Conservation (phyloP, 2,329 filamentous ascomycete genomes). For the Colletotrichum magnum region DNA sequence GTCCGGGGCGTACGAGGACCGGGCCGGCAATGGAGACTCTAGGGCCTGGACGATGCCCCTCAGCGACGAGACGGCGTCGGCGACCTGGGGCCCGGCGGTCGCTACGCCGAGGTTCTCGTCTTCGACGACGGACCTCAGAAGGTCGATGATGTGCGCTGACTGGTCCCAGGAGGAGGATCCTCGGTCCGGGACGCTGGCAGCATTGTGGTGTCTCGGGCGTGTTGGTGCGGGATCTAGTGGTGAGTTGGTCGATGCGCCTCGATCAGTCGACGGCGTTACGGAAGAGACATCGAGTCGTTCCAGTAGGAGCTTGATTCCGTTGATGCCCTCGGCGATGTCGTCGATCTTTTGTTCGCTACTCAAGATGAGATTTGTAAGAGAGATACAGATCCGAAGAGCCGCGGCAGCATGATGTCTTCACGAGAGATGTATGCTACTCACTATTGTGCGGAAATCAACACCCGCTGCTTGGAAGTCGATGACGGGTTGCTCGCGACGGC, state of each 20-base stretch:
- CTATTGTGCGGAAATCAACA: conserved; percentile 55
- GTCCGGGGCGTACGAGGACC: no score
- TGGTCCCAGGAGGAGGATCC: conserved; percentile 46
- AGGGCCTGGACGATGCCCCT: neutral
- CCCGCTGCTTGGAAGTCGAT: conserved; percentile 49
- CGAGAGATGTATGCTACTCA: conserved; percentile 39
- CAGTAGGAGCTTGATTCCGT: neutral
- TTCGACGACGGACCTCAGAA: conserved; percentile 45
- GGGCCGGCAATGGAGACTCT: neutral
- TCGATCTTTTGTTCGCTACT: conserved; percentile 9
- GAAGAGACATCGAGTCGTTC: neutral
- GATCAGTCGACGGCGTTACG: neutral
- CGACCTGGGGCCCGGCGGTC: neutral
- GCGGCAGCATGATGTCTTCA: neutral
- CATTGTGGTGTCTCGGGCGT: neutral
- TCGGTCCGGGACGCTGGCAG: neutral
- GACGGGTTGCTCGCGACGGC: conserved; percentile 42
- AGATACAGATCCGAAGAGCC: neutral
- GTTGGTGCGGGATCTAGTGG: neutral
- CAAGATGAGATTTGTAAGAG: neutral
- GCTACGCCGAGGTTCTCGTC: neutral
- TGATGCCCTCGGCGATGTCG: neutral
- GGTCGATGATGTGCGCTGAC: conserved; percentile 50
- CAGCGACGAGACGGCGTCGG: neutral
- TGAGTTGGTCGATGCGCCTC: neutral